Evolutionary conservation across 192 early-diverging fungal species (phyloP).

Genomic region (Backusella parvicylindrica): DNA sequence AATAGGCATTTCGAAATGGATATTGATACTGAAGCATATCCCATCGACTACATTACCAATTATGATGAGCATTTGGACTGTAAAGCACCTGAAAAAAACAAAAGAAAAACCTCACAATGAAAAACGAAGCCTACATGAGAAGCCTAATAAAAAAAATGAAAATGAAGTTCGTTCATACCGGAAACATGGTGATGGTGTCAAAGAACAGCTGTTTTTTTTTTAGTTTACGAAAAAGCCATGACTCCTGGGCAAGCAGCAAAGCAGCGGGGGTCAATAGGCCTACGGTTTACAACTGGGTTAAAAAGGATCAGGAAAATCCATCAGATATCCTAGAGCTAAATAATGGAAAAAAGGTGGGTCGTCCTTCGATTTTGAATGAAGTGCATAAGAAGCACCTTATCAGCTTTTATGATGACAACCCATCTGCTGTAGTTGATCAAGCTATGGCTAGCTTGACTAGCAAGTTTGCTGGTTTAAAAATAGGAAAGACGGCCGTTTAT

Average conservation of each 20-base stretch:
- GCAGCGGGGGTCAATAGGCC: background rate
- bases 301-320: slow-evolving; percentile 2
- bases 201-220: background rate
- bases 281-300: slow-evolving; percentile 1
- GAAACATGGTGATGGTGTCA: background rate
- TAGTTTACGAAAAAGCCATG: background rate
- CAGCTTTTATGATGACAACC: background rate
- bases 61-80: background rate
- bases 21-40: background rate
- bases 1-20: background rate
- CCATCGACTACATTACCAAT: background rate
- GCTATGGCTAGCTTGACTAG: background rate
- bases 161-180: background rate
- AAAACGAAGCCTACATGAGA: background rate
- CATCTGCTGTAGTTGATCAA: background rate
- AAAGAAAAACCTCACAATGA: background rate
- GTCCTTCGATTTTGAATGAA: slow-evolving; percentile 1
- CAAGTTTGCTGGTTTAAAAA: background rate
- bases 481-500: background rate
- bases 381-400: background rate
- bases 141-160: background rate
- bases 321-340: background rate
- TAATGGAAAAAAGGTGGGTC: background rate
- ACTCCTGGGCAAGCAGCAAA: slow-evolving; percentile 3
- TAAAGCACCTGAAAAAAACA: background rate